phyloP scores from a whole-genome alignment of 768 basidiomycete genomes.

The Gautieria morchelliformis region DNA sequence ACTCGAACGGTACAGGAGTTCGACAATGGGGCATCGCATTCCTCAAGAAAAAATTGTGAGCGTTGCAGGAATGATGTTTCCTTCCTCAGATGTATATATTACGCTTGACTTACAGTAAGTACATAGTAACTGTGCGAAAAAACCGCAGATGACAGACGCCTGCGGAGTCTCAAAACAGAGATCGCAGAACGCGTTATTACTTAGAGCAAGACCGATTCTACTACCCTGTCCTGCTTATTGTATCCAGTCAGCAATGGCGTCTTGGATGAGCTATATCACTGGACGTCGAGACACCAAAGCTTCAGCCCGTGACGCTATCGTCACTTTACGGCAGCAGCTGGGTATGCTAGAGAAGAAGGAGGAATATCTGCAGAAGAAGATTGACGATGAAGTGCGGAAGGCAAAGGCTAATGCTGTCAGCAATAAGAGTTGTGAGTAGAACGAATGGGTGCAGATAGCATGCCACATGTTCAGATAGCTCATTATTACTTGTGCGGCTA shows the following conservation, averaged over 20 bases:
- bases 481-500: slow-evolving; percentile 22
- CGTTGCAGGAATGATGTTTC: too few species aligned
- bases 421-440: slow-evolving; percentile 78
- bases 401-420: slow-evolving; percentile 88
- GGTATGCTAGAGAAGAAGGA: slow-evolving; percentile 99
- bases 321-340: slow-evolving; percentile 84
- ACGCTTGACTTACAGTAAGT: too few species aligned
- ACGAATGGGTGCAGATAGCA: background rate
- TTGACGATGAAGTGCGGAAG: slow-evolving; percentile 88
- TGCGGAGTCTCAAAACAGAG: too few species aligned
- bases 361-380: slow-evolving; percentile 92
- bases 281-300: slow-evolving; percentile 76
- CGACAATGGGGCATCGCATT: too few species aligned
- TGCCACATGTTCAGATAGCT: background rate
- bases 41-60: too few species aligned
- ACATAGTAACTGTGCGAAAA: too few species aligned
- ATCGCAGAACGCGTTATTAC: too few species aligned
- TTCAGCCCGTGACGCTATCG: slow-evolving; percentile 86
- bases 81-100: too few species aligned
- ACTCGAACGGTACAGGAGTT: too few species aligned
- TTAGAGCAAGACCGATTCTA: background rate
- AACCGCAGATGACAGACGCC: too few species aligned
- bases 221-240: background rate
- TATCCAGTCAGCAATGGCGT: slow-evolving; percentile 25
- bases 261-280: slow-evolving; percentile 81